Conservation (phyloP, 2,329 filamentous ascomycete genomes). For the Trichoderma breve region DNA sequence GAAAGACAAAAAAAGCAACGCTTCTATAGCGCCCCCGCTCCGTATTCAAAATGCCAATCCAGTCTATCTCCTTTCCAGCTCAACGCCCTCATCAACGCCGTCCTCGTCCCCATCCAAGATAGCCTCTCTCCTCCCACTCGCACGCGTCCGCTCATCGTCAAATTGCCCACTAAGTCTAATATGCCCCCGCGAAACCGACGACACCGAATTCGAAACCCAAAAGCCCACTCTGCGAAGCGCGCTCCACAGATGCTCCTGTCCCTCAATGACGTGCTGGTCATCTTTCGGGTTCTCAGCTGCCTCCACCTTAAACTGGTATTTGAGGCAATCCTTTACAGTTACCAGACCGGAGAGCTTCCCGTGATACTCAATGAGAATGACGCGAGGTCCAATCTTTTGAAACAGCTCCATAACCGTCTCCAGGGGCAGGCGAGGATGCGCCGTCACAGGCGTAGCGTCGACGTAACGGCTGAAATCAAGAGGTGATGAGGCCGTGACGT, state of each 20-base stretch:
- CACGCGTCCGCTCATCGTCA: conserved; percentile 39
- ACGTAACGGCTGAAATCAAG: conserved; percentile 86
- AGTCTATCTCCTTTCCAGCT: conserved; percentile 39
- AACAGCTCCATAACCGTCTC: conserved; percentile 99
- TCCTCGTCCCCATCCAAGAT: conserved; percentile 46
- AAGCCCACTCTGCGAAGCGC: conserved; percentile 50
- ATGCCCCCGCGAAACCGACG: conserved; percentile 53
- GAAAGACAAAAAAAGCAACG: background rate
- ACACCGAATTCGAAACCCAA: conserved; percentile 60
- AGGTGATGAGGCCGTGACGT: conserved; percentile 55
- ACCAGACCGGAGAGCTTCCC: conserved; percentile 81
- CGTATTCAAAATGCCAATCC: background rate
- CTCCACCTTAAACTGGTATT: conserved; percentile 96
- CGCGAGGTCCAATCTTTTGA: conserved; percentile 92
- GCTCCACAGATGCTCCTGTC: conserved; percentile 65
- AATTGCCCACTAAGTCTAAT: conserved; percentile 49
- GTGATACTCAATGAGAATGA: conserved; percentile 88
- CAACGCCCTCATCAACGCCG: conserved; percentile 41
- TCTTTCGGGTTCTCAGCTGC: conserved; percentile 72
- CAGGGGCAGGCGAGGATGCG: conserved; percentile 84
- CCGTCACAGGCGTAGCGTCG: conserved; percentile 83
- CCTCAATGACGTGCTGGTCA: conserved; percentile 53
- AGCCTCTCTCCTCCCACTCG: conserved; percentile 47
- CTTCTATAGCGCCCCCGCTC: conserved; percentile 2
- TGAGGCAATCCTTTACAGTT: conserved; percentile 94